These are phyloP conservation scores for Ormosia semicastrata DNA, from an alignment of 306 rosid genomes.

Conservation along the genomic window DNA sequence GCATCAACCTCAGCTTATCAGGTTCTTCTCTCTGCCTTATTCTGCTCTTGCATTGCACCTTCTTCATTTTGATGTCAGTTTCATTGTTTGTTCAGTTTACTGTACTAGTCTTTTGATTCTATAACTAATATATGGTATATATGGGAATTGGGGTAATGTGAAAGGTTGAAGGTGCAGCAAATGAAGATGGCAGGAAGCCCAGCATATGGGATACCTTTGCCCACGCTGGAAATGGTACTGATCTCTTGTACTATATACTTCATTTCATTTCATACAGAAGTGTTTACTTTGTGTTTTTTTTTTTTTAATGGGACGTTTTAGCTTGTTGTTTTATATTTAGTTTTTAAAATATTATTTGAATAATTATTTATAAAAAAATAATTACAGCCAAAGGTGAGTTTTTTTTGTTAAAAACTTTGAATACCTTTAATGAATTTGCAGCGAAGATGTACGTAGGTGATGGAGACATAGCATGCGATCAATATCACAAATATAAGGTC, in stretches of 20 bases:
- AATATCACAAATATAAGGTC: conserved; percentile 29
- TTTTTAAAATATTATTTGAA: too few species aligned
- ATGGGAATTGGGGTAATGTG: background rate
- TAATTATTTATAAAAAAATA: too few species aligned
- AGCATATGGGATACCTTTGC: conserved; percentile 47
- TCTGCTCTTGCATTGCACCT: background rate
- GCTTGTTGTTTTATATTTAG: too few species aligned
- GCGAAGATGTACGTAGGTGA: background rate
- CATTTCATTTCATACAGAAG: too few species aligned
- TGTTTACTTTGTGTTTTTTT: too few species aligned
- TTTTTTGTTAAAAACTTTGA: too few species aligned
- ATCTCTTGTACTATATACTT: background rate
- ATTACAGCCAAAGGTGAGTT: too few species aligned
- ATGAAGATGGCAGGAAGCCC: conserved; percentile 42
- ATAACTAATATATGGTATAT: background rate
- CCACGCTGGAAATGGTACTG: conserved; percentile 13
- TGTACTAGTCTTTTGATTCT: background rate
- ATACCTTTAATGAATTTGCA: background rate
- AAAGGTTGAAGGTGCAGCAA: conserved; percentile 41
- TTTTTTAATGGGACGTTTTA: too few species aligned
- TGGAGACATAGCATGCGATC: background rate
- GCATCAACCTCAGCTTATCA: conserved; percentile 68
- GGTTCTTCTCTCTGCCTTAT: conserved; percentile 23
- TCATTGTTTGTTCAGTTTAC: background rate
- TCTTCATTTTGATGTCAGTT: background rate